Evolutionary conservation across 2,329 filamentous ascomycete genomes (phyloP), one percentile per base, ranked within the genome.

Genomic region (Plenodomus lindquistii): DNA sequence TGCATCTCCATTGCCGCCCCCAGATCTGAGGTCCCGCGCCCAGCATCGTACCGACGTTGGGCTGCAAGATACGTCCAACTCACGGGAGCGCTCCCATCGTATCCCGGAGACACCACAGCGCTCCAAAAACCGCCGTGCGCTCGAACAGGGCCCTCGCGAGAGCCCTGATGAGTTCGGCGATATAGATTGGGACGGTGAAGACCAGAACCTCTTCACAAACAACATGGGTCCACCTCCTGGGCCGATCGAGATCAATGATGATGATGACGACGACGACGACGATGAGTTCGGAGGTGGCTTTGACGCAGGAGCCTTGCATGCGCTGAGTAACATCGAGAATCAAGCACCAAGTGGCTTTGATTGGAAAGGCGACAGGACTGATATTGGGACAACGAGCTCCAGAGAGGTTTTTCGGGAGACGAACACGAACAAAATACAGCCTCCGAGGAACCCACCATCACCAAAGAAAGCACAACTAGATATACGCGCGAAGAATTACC

Each of bases 311-410:
- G 60, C 66, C 7, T 52, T 75, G 24, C 68, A 78, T 44, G 60
- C 75, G 36, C 72, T 76, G 9, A 70, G 73, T 35, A 70, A 76
- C 42, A 62, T 77, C 35, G 76, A 78, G 44, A 73, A 73, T 24
- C 55, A 64, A 39, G 70, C 66, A 41, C 54, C 64, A 3, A 50
- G 42, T 37, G 44, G 35, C 8, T 65, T 60, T 41, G 60, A 67
- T 39, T 62, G 70, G 66, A 69, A 59, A 50, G 63, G 62, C 17
- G 59, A 67, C 10, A 59, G 50, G 36, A 48, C 58, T 31, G 27
- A 31, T 13, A 15, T 13, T 11, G 4, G 27, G 4, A 13, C 27
- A 31, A 8, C 27, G 11, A 7, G 9, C 27, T 8, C 27, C 4
- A 54, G 63, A 16, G 53, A 64, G 31, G 49, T 66, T 18, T 69